Conservation (phyloP, 2,329 filamentous ascomycete species). For the Botrytis porri region DNA sequence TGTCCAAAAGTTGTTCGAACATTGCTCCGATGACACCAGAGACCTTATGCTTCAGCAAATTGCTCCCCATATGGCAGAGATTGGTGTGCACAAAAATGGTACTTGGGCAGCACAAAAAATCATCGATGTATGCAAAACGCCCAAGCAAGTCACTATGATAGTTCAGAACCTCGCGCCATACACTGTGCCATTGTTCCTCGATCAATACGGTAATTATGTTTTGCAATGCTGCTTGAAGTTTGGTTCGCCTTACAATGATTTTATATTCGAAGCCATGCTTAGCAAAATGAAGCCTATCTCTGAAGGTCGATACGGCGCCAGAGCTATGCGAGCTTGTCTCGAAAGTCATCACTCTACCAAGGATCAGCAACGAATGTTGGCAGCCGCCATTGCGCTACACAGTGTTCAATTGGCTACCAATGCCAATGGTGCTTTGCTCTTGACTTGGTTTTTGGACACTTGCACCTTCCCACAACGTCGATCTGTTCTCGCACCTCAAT, state of each 20-base stretch:
- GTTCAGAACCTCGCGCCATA: conserved; percentile 82
- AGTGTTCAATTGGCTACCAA: conserved; percentile 96
- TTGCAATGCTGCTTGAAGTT: conserved; percentile 95
- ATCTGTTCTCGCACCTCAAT: conserved; percentile 84
- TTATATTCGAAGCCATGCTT: conserved; percentile 97
- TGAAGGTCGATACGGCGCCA: conserved; percentile 89
- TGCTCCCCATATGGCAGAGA: conserved; percentile 88
- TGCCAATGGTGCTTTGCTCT: conserved; percentile 85
- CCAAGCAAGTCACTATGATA: conserved; percentile 78
- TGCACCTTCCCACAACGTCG: conserved; percentile 92
- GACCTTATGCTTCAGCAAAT: conserved; percentile 90
- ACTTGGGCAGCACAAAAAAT: conserved; percentile 99
- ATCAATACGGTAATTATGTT: conserved; percentile 98
- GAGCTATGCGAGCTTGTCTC: conserved; percentile 93
- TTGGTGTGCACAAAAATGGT: conserved; percentile 98
- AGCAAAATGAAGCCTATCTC: conserved; percentile 89
- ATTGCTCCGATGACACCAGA: conserved; percentile 85
- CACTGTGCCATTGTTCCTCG: conserved; percentile 86
- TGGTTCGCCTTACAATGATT: conserved; percentile 83
- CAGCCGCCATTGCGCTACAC: conserved; percentile 91
- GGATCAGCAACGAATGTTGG: conserved; percentile 92
- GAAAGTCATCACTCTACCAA: conserved; percentile 95
- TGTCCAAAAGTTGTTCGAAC: conserved; percentile 98
- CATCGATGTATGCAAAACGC: conserved; percentile 89
- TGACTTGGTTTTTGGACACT: conserved; percentile 98